Evolutionary conservation across 176 grass and related monocot species (phyloP).

Genomic region (Rhynchospora tenuis): DNA sequence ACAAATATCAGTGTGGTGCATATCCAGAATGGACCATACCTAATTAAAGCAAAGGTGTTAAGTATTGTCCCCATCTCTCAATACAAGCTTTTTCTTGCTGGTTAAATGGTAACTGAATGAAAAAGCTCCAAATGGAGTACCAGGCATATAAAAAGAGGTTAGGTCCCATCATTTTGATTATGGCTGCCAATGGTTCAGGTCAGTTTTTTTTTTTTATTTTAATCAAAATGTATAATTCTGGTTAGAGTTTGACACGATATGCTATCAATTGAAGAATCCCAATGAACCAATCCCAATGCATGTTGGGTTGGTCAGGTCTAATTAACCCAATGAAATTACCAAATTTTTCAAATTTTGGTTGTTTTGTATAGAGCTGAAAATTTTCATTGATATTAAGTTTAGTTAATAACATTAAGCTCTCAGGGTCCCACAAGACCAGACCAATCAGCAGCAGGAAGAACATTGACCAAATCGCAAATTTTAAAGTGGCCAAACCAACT

Average conservation of each 20-base stretch:
- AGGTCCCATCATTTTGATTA: neutral
- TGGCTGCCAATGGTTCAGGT: neutral
- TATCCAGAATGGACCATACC: constrained; percentile 99
- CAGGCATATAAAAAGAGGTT: neutral
- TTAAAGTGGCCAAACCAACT: neutral
- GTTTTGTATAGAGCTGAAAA: neutral
- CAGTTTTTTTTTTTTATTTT: neutral
- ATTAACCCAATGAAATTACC: neutral
- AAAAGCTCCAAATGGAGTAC: neutral
- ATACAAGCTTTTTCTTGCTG: neutral
- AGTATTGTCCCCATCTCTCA: neutral
- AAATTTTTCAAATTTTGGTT: neutral
- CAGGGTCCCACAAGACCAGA: neutral
- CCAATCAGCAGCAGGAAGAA: neutral
- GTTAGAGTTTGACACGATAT: neutral
- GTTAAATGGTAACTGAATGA: neutral
- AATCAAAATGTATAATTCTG: neutral
- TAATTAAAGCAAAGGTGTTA: constrained; percentile 13
- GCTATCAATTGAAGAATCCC: neutral
- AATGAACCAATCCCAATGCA: neutral
- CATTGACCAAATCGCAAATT: neutral
- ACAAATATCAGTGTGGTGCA: constrained; percentile 98
- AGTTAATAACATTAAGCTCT: neutral
- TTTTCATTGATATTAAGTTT: neutral
- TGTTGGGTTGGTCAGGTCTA: neutral